Percentiles rank a stretch among this genome's conserved stretches.
Conservation (phyloP, 176 grass and related monocot genomes). For the Zoysia japonica region DNA sequence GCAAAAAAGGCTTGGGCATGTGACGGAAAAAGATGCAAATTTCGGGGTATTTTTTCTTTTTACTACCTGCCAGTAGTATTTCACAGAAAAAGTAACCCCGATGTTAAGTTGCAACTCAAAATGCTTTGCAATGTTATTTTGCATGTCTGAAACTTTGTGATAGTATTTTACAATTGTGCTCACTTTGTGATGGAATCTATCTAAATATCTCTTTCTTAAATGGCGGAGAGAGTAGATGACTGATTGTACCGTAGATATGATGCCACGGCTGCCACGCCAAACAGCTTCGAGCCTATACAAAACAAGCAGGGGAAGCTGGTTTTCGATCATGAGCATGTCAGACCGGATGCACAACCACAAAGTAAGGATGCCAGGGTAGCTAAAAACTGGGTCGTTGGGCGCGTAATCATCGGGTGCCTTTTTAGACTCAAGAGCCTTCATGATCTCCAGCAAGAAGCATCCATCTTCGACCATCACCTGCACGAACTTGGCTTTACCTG, state of each 20-base stretch:
- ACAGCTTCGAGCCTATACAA: background rate
- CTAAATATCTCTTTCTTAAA: too few relatives aligned
- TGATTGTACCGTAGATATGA: background rate
- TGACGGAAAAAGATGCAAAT: too few relatives aligned
- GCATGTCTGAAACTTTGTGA: too few relatives aligned
- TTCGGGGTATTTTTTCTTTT: too few relatives aligned
- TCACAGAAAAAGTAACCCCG: too few relatives aligned
- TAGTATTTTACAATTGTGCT: too few relatives aligned
- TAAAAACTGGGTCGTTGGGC: slow-evolving; percentile 55
- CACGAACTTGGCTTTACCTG: slow-evolving; percentile 31
- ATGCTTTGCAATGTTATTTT: too few relatives aligned
- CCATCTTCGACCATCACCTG: slow-evolving; percentile 58
- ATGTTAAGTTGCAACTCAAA: too few relatives aligned
- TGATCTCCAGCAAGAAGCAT: slow-evolving; percentile 61
- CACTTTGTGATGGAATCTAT: too few relatives aligned
- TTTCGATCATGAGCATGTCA: slow-evolving; percentile 58
- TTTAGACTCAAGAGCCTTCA: background rate
- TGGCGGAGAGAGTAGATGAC: background rate
- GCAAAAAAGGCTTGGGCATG: too few relatives aligned
- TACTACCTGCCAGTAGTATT: too few relatives aligned
- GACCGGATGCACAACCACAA: background rate
- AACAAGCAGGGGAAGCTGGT: slow-evolving; percentile 26
- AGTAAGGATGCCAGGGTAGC: background rate
- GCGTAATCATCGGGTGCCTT: background rate
- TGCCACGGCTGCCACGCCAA: background rate